Conservation (phyloP, 495 filamentous ascomycete genomes). For the Neurospora terricola region DNA sequence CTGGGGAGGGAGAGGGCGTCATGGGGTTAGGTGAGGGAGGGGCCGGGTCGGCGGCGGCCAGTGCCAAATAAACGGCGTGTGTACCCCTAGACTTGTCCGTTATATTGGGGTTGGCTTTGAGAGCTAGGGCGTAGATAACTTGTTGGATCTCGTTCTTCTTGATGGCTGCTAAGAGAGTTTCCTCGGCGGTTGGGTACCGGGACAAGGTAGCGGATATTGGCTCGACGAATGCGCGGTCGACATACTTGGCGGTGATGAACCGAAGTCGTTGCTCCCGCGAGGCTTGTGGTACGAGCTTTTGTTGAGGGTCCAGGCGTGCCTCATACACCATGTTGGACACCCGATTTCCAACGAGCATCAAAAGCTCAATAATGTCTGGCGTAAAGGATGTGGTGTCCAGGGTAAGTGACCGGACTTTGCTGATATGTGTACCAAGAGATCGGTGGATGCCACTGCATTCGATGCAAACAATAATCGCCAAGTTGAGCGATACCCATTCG, state of each 20-base stretch:
- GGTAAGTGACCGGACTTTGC: slow-evolving; percentile 91
- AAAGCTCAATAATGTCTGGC: slow-evolving; percentile 88
- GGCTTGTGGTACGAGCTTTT: slow-evolving; percentile 64
- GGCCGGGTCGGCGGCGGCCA: slow-evolving; percentile 90
- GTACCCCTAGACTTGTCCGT: slow-evolving; percentile 80
- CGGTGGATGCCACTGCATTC: slow-evolving; percentile 97
- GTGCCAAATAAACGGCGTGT: slow-evolving; percentile 79
- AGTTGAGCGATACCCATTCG: slow-evolving; percentile 98
- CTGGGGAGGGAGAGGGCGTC: slow-evolving; percentile 3
- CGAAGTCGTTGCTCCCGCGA: slow-evolving; percentile 79
- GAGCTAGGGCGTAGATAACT: slow-evolving; percentile 81
- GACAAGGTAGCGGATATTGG: slow-evolving; percentile 66
- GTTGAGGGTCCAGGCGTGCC: slow-evolving; percentile 59
- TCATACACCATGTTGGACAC: slow-evolving; percentile 97
- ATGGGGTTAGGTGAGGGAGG: slow-evolving; percentile 43
- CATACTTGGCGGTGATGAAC: slow-evolving; percentile 95
- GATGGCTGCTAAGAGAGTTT: slow-evolving; percentile 84
- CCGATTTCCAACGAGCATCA: slow-evolving; percentile 84
- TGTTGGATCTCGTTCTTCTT: slow-evolving; percentile 90
- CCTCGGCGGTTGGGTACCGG: slow-evolving; percentile 70
- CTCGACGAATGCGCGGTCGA: slow-evolving; percentile 70
- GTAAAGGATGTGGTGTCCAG: slow-evolving; percentile 94
- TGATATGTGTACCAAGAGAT: slow-evolving; percentile 93
- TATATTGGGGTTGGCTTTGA: slow-evolving; percentile 80
- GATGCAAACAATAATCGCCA: slow-evolving; percentile 93